Percentiles rank a stretch among this genome's conserved stretches.
phyloP scores from a whole-genome alignment of 164 flowering plant genomes.

The Nymphaea thermarum region DNA sequence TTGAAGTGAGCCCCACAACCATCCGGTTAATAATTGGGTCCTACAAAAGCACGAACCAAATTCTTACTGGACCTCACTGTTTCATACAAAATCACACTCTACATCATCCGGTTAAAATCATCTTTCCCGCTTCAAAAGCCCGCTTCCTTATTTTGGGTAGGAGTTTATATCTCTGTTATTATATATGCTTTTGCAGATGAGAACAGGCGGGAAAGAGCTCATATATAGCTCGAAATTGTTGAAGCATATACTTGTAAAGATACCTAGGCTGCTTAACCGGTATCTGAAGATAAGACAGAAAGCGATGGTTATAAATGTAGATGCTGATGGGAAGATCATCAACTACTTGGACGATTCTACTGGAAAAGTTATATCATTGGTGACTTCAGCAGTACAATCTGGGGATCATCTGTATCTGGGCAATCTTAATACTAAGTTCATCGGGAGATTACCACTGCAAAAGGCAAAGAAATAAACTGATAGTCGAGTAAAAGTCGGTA shows the following conservation, averaged over 20 bases:
- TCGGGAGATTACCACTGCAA: constrained; percentile 35
- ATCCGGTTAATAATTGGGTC: no score
- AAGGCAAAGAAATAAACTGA: neutral
- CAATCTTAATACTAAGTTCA: constrained; percentile 37
- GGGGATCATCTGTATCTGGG: constrained; percentile 64
- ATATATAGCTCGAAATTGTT: constrained; percentile 27
- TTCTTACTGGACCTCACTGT: no score
- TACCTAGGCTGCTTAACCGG: constrained; percentile 16
- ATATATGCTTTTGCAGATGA: no score
- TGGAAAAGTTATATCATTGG: constrained; percentile 48
- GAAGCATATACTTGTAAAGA: constrained; percentile 28
- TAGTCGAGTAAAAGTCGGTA: no score
- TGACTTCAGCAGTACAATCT: constrained; percentile 55
- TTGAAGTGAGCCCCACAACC: no score
- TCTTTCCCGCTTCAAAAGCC: no score
- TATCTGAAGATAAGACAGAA: constrained; percentile 6
- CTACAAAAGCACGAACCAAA: no score
- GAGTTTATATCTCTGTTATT: no score
- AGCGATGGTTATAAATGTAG: constrained; percentile 60
- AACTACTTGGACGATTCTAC: constrained; percentile 38
- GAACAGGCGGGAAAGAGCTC: constrained; percentile 11
- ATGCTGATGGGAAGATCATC: constrained; percentile 32
- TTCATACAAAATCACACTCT: no score
- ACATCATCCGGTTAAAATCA: no score
- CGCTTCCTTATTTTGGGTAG: no score